These are phyloP conservation scores for Aspergillus brasiliensis DNA, from an alignment of 2,329 filamentous ascomycete species.

Conservation along the genomic window DNA sequence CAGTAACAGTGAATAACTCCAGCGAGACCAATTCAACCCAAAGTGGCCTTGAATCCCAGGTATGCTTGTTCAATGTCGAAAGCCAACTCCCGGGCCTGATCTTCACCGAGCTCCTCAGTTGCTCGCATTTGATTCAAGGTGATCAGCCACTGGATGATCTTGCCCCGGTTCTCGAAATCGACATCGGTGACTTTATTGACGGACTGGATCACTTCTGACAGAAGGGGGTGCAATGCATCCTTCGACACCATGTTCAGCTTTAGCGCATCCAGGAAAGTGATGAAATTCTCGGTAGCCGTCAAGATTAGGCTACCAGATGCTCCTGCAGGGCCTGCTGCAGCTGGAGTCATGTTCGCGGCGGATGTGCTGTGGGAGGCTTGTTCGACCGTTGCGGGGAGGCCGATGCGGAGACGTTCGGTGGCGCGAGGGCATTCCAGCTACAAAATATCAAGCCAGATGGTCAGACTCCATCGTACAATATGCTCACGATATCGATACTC, in stretches of 20 bases:
- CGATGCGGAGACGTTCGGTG: constrained; percentile 87
- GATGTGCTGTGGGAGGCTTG: constrained; percentile 57
- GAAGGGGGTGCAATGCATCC: constrained; percentile 90
- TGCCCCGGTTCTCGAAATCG: constrained; percentile 92
- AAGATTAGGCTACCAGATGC: constrained; percentile 71
- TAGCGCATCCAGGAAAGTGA: constrained; percentile 93
- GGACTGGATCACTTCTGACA: constrained; percentile 94
- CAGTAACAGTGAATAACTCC: not conserved
- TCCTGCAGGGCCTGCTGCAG: constrained; percentile 30
- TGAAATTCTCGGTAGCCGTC: constrained; percentile 95
- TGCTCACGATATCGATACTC: constrained; percentile 40
- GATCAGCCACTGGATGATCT: constrained; percentile 98
- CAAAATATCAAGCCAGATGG: not conserved
- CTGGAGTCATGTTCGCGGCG: constrained; percentile 41
- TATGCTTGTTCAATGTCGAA: constrained; percentile 95
- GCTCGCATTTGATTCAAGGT: constrained; percentile 97
- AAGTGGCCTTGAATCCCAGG: constrained; percentile 82
- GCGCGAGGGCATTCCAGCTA: constrained; percentile 93
- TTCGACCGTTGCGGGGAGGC: constrained; percentile 81
- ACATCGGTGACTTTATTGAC: constrained; percentile 95
- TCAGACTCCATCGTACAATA: constrained; percentile 6
- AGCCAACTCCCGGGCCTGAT: constrained; percentile 84
- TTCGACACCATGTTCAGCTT: constrained; percentile 91
- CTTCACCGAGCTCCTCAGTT: constrained; percentile 83
- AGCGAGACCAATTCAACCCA: constrained; percentile 51